A percentile compares a stretch with the other conserved stretches of the same genome.
phyloP scores from a whole-genome alignment of 257 asterid species.

The Penstemon eatonii region DNA sequence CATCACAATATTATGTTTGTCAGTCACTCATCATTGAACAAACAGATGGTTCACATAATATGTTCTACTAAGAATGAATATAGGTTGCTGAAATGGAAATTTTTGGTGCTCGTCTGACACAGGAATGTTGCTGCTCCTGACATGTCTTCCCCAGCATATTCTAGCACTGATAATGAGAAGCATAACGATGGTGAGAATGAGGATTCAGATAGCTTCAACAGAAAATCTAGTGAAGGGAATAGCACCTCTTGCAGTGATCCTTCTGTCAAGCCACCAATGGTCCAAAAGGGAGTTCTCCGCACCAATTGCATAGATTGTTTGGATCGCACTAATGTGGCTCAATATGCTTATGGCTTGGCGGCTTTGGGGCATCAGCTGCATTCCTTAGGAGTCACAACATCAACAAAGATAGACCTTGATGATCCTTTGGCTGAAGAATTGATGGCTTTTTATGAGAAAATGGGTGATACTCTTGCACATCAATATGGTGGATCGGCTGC shows the following conservation, averaged over 20 bases:
- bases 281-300: conserved; percentile 92
- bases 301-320: conserved; percentile 98
- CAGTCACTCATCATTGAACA: not conserved
- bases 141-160: conserved; percentile 36
- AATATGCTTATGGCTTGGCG: conserved; percentile 94
- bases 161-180: conserved; percentile 45
- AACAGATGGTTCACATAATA: not conserved
- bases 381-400: conserved; percentile 65
- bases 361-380: conserved; percentile 86
- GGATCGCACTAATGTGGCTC: conserved; percentile 99
- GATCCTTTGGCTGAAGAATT: conserved; percentile 95
- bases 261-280: conserved; percentile 49
- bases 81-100: conserved; percentile 16
- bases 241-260: conserved; percentile 40
- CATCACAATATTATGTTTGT: conserved; percentile 1
- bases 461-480: conserved; percentile 99
- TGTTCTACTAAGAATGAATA: conserved; percentile 1
- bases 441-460: conserved; percentile 88
- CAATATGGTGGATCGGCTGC: conserved; percentile 99
- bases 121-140: conserved; percentile 54
- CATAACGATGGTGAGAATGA: conserved; percentile 48
- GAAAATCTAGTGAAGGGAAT: conserved; percentile 42
- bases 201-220: conserved; percentile 50
- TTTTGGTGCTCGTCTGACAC: conserved; percentile 33
- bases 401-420: conserved; percentile 76